These are phyloP conservation scores for Botryotinia convoluta DNA, from an alignment of 2,329 filamentous ascomycete genomes.

Conservation along the genomic window DNA sequence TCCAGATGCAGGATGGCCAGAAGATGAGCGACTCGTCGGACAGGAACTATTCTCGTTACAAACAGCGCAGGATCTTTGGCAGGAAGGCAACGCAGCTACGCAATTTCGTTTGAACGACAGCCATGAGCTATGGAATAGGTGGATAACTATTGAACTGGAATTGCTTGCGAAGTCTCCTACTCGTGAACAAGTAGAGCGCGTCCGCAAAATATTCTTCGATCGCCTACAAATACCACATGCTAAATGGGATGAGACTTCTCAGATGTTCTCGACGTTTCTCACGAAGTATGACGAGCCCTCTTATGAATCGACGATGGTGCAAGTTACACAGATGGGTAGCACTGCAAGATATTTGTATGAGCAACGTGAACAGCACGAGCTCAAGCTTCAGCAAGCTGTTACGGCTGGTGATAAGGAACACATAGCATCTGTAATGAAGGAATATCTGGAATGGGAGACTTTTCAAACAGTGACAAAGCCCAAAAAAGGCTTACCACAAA, in stretches of 20 bases:
- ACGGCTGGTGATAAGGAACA: conserved; percentile 55
- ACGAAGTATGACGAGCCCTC: conserved; percentile 66
- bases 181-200: conserved; percentile 57
- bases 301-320: conserved; percentile 74
- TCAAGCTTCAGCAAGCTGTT: conserved; percentile 58
- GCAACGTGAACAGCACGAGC: conserved; percentile 65
- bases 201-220: conserved; percentile 67
- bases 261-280: conserved; percentile 71
- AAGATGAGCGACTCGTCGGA: conserved; percentile 67
- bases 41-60: conserved; percentile 70
- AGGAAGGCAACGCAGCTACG: conserved; percentile 68
- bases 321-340: conserved; percentile 61
- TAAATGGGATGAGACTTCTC: conserved; percentile 72
- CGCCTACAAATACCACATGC: conserved; percentile 71
- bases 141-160: conserved; percentile 68
- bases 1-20: conserved; percentile 54
- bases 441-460: conserved; percentile 87
- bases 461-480: conserved; percentile 55
- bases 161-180: conserved; percentile 58
- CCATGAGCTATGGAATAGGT: conserved; percentile 75
- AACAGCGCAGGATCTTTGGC: conserved; percentile 65
- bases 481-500: conserved; percentile 46
- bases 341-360: conserved; percentile 62
- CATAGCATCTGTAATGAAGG: conserved; percentile 51
- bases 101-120: conserved; percentile 75